Conservation (phyloP, 2,329 filamentous ascomycete species). For the Pestalotiopsis sp. region DNA sequence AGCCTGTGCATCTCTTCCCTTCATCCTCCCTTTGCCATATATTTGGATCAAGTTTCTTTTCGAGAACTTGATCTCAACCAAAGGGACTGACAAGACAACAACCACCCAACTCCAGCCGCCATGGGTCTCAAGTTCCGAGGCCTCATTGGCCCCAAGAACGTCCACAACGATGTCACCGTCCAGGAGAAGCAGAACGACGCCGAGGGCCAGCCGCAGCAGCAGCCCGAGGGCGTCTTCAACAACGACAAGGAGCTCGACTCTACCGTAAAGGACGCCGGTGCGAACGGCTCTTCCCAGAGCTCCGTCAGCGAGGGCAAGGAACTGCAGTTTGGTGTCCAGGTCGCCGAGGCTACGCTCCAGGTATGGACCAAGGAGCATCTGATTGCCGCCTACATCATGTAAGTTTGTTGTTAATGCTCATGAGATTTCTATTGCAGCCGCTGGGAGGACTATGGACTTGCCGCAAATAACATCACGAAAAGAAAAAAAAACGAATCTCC, state of each 20-base stretch:
- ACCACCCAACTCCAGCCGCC: neutral
- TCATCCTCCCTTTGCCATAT: neutral
- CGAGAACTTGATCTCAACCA: neutral
- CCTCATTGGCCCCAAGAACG: conserved; percentile 14
- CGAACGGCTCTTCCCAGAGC: neutral
- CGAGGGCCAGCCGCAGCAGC: conserved; percentile 8
- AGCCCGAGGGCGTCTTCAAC: neutral
- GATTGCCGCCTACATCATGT: conserved; percentile 18
- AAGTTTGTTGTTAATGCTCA: conserved; percentile 3
- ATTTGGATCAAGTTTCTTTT: neutral
- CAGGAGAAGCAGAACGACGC: conserved; percentile 12
- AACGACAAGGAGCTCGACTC: conserved; percentile 11
- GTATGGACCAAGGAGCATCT: conserved; percentile 19
- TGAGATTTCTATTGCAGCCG: neutral
- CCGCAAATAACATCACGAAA: no score
- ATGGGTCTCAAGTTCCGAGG: conserved; percentile 15
- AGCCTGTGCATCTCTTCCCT: neutral
- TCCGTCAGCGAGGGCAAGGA: conserved; percentile 13
- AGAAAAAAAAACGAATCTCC: neutral
- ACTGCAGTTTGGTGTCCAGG: conserved; percentile 19
- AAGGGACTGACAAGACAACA: neutral
- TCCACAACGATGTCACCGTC: neutral
- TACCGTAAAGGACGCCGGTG: neutral
- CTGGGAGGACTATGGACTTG: no score
- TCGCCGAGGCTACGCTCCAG: conserved; percentile 16